Evolutionary conservation across 257 asterid species (phyloP), one percentile per base, ranked within the genome.

Genomic region (Nicotiana knightiana): DNA sequence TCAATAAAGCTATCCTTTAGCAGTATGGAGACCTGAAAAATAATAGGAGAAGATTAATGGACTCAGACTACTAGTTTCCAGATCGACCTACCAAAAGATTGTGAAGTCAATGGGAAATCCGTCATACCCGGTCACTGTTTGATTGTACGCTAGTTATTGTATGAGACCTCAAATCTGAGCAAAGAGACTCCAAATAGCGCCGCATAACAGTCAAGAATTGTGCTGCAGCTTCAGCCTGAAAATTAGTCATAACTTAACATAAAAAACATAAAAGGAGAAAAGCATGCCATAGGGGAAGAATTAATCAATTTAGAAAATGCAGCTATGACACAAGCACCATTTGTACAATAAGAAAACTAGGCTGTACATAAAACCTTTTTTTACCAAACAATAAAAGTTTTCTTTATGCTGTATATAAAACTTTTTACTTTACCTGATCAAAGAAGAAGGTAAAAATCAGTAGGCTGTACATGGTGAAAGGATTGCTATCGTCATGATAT

Each of bases 1-100:
- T 90, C 89, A 15, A 95, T 86, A 78, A 92, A 95, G 86, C 96
- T 95, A 53, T 95, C 99, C 87, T 92, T 95, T 37, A 95, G 87
- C 83, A 95, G 95, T 84, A 95, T 55, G 15, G 97, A 91, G 71
- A 95, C 98, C 99, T 95, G 95, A 82, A 87, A 87, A 78, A 61
- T 48, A 81, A 53, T 46, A 82, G 17, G 62, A 17, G 61, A 76
- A 70, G 79, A 21, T 73, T 54, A 65, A 5, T 58, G 26, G 83
- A 73, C 62, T 48, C 39, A 7, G 79, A 75, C 63, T 51, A 26
- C 17, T 15, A 3, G 4, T 75, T 75, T 75, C 80, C 46, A 51
- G 80, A 75, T 75, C 80, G 16, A 75, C 64, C 3, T 26, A 28
- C 28, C 80, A 51, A 51, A 51, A 51, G 46, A 75, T 75, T 28